phyloP scores from a whole-genome alignment of 352 stramenopile genomes.

The Pythium aquatile region DNA sequence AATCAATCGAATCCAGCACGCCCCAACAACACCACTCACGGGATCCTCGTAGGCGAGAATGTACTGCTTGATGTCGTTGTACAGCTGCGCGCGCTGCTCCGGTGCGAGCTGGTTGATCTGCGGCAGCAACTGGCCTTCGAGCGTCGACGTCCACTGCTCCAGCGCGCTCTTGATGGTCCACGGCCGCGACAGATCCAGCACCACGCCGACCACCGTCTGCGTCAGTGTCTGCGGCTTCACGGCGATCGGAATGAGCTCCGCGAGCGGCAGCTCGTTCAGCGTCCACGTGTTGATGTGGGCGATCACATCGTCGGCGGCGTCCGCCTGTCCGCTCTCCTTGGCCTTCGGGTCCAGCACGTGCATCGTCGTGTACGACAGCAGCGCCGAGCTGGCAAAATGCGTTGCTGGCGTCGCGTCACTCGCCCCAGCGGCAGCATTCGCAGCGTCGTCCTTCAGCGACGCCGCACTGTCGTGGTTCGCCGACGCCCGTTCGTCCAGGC shows the following conservation, averaged over 20 bases:
- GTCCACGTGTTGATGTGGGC: constrained; percentile 77
- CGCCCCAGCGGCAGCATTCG: constrained; percentile 13
- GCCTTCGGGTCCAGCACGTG: constrained; percentile 65
- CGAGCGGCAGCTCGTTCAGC: constrained; percentile 66
- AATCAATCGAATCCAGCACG: background rate
- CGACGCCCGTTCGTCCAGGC: constrained; percentile 44
- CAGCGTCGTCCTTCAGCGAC: background rate
- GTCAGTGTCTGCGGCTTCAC: constrained; percentile 52
- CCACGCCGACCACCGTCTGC: constrained; percentile 64
- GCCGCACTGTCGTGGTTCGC: constrained; percentile 6
- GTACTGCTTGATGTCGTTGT: constrained; percentile 63
- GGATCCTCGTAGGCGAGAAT: constrained; percentile 78
- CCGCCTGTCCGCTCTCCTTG: constrained; percentile 46
- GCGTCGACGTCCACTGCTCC: constrained; percentile 73
- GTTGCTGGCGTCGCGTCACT: constrained; percentile 23
- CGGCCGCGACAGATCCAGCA: constrained; percentile 67
- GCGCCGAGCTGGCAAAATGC: constrained; percentile 32
- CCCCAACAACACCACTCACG: constrained; percentile 31
- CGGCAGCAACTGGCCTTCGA: constrained; percentile 67
- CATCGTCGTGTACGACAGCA: constrained; percentile 64
- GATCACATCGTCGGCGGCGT: constrained; percentile 60
- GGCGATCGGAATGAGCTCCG: constrained; percentile 66
- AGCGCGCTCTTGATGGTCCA: constrained; percentile 84
- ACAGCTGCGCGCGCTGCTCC: constrained; percentile 58
- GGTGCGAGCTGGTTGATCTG: constrained; percentile 65